These are phyloP conservation scores for Globisporangium ultimum DNA, from an alignment of 352 stramenopile genomes.

Conservation along the genomic window DNA sequence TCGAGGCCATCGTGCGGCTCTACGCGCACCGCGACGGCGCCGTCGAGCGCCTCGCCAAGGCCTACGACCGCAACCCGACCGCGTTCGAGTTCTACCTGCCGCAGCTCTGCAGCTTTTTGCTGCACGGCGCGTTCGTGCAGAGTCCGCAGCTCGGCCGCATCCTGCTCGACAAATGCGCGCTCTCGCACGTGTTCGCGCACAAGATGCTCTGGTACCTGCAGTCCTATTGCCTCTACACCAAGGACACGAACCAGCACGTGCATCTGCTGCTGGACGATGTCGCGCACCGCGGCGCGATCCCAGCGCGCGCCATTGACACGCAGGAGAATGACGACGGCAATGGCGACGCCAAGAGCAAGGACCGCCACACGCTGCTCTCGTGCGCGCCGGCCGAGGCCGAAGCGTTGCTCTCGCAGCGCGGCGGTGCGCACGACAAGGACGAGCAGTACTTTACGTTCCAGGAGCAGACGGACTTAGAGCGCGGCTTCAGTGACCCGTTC, in stretches of 20 bases:
- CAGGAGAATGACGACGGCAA: conserved; percentile 2
- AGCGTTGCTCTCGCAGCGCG: conserved; percentile 31
- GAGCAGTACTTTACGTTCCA: conserved; percentile 72
- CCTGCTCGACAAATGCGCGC: conserved; percentile 73
- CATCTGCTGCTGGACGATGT: conserved; percentile 83
- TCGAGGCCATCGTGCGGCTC: conserved; percentile 80
- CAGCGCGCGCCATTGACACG: conserved; percentile 37
- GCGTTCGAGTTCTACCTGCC: conserved; percentile 86
- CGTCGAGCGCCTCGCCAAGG: conserved; percentile 43
- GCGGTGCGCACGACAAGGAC: conserved; percentile 27
- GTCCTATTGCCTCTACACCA: conserved; percentile 67
- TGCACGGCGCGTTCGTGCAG: conserved; percentile 61
- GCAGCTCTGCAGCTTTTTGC: conserved; percentile 80
- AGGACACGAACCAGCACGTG: conserved; percentile 53
- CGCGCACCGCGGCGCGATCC: conserved; percentile 41
- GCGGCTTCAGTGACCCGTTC: conserved; percentile 50
- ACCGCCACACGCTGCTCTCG: conserved; percentile 16
- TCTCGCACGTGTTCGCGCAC: conserved; percentile 84
- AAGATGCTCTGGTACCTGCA: conserved; percentile 84
- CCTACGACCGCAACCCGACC: conserved; percentile 50
- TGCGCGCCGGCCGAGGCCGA: conserved; percentile 45
- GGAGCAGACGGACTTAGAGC: conserved; percentile 32
- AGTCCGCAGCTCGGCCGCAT: conserved; percentile 66
- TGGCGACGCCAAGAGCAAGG: conserved; percentile 17
- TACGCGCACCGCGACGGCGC: conserved; percentile 76